Base-by-base conservation (phyloP, 2,329 filamentous ascomycete genomes). In the Mycocentrospora acerina region DNA sequence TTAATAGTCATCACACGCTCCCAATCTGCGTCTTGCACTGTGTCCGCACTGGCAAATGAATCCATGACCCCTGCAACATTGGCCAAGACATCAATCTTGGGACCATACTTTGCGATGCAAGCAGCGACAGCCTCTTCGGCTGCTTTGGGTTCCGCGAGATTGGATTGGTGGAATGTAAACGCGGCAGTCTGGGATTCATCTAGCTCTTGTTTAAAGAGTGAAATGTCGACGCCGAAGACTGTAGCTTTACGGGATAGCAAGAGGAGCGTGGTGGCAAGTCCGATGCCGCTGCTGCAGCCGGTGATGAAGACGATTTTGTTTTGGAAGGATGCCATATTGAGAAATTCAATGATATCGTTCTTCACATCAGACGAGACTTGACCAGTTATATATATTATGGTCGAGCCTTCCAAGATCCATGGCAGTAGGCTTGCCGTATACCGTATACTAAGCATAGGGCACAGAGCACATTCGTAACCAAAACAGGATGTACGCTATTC, bases 1-100 rank as follows among this genome's bases (percentile, higher is more conserved):
- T 75, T 75, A 31, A 71, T 54, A 4, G 55, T 57, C 37, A 75
- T 53, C 2, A 74, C 62, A 6, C 60, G 49, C 17, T 72, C 64
- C 68, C 69, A 73, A 27, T 67, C 59, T 1, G 53, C 51, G 28
- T 73, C 67, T 10, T 63, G 59, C 15, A 71, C 48, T 2, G 58
- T 61, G 35, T 70, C 70, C 5, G 67, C 71, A 19, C 62, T 62
- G 33, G 59, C 60, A 46, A 69, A 71, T 15, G 59, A 60, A 55
- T 75, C 72, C 51, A 70, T 68, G 13, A 74, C 51, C 17, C 72
- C 72, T 0, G 72, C 72, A 16, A 71, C 64, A 40, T 75, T 75
- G 31, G 71, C 59, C n/a, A 75, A 59, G 9, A 72, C 61, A 44
- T 75, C 71, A 25, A 61, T 51, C 25, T 46, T 51, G 4, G 40